Conservation (phyloP, 2,329 filamentous ascomycete genomes). For the Emericellopsis cladophorae region DNA sequence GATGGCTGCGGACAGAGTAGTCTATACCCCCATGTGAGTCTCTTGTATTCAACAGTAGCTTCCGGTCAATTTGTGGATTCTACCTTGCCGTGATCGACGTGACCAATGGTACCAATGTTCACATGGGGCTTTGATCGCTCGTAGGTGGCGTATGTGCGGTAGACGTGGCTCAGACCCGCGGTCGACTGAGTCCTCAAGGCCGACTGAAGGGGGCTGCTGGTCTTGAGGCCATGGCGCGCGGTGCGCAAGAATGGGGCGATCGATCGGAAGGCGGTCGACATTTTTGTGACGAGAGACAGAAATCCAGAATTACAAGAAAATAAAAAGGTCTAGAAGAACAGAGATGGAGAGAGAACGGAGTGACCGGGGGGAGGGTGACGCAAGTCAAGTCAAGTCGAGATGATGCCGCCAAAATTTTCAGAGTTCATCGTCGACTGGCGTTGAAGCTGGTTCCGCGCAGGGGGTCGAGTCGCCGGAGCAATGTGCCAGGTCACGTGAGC, state of each 20-base stretch:
- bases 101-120: slow-evolving; percentile 97
- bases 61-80: slow-evolving; percentile 1
- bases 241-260: slow-evolving; percentile 71
- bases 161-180: slow-evolving; percentile 51
- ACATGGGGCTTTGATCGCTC: slow-evolving; percentile 94
- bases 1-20: slow-evolving; percentile 94
- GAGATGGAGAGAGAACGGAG: not conserved
- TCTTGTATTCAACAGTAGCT: not conserved
- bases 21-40: slow-evolving; percentile 41
- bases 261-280: slow-evolving; percentile 72
- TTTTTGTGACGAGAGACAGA: slow-evolving; percentile 28
- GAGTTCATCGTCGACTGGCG: slow-evolving; percentile 4
- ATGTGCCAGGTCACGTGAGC: slow-evolving; percentile 2
- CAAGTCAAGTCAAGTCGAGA: not conserved
- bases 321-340: slow-evolving; percentile 9
- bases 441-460: not conserved
- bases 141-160: slow-evolving; percentile 57
- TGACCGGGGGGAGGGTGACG: not conserved
- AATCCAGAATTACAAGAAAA: slow-evolving; percentile 10
- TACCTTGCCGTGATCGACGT: slow-evolving; percentile 99
- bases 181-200: slow-evolving; percentile 50
- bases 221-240: slow-evolving; percentile 60
- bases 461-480: not conserved
- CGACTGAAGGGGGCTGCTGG: slow-evolving; percentile 67
- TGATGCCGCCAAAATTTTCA: slow-evolving; percentile 5